A percentile compares a stretch with the other conserved stretches of the same genome.
phyloP scores from a whole-genome alignment of 306 rosid species.

The Clitoria ternatea region DNA sequence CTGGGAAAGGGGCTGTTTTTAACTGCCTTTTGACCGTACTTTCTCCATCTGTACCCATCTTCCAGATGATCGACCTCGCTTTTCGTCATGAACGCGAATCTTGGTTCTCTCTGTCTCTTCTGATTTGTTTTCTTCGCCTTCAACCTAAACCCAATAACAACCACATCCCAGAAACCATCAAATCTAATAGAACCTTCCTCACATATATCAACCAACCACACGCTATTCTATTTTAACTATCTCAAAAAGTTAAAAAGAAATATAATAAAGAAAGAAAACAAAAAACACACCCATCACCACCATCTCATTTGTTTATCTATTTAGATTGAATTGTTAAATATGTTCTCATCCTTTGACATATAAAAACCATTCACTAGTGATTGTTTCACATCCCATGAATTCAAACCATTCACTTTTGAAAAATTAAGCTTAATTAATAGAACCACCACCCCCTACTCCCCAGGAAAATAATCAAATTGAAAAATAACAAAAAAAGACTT shows the following conservation, averaged over 20 bases:
- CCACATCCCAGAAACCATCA: constrained; percentile 29
- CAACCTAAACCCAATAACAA: constrained; percentile 42
- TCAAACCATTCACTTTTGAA: neutral
- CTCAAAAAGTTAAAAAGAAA: neutral
- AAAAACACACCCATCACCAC: neutral
- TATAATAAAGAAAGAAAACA: neutral
- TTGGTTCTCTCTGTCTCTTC: constrained; percentile 78
- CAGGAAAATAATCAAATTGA: neutral
- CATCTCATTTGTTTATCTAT: neutral
- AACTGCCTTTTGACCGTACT: constrained; percentile 97
- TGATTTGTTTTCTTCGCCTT: constrained; percentile 68
- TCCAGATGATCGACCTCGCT: constrained; percentile 98
- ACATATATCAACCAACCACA: constrained; percentile 5
- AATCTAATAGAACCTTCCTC: constrained; percentile 9
- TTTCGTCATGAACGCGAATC: constrained; percentile 96
- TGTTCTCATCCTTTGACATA: neutral
- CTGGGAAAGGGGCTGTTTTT: constrained; percentile 96
- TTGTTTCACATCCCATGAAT: constrained; percentile 1
- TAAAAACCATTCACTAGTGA: neutral
- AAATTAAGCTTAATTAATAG: neutral
- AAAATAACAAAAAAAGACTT: neutral
- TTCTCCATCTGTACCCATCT: constrained; percentile 99
- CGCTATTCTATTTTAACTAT: constrained; percentile 6
- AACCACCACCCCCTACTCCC: neutral
- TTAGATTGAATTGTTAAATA: neutral